These are phyloP conservation scores for Piper longum DNA, from an alignment of 164 flowering plant species.

Conservation along the genomic window DNA sequence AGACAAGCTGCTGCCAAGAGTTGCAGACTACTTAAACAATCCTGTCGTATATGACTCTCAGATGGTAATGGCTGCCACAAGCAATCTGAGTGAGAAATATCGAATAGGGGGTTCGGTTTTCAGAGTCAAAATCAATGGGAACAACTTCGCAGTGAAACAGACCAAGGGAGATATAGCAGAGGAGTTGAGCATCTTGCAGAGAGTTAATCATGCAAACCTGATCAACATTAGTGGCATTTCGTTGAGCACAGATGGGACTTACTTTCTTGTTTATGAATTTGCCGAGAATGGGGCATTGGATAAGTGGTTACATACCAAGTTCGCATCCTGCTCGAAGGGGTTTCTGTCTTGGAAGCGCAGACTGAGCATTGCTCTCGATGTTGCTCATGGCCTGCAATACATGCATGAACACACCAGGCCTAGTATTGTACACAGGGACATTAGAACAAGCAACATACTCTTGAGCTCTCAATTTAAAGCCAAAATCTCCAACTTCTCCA, in stretches of 20 bases:
- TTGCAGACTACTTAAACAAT: constrained; percentile 45
- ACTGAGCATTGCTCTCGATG: constrained; percentile 30
- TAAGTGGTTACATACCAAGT: constrained; percentile 29
- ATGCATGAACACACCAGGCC: constrained; percentile 31
- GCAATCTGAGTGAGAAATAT: constrained; percentile 29
- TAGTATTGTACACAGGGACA: constrained; percentile 22
- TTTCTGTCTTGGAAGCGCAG: constrained; percentile 17
- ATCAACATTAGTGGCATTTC: constrained; percentile 45
- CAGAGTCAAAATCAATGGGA: constrained; percentile 32
- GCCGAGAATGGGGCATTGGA: constrained; percentile 60
- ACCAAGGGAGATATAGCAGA: constrained; percentile 33
- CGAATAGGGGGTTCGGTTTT: constrained; percentile 42
- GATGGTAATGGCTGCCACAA: constrained; percentile 44
- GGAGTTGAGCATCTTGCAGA: constrained; percentile 51
- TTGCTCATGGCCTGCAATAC: constrained; percentile 35
- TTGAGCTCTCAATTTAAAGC: constrained; percentile 32
- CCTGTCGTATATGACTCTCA: constrained; percentile 31
- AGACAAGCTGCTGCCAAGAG: constrained; percentile 42
- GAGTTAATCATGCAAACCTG: constrained; percentile 52
- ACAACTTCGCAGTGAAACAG: constrained; percentile 37
- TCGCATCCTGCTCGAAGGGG: constrained; percentile 11
- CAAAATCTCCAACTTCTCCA: constrained; percentile 49
- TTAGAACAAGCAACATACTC: constrained; percentile 22
- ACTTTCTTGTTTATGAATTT: constrained; percentile 50
- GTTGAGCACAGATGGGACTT: constrained; percentile 19